Percentiles rank a stretch among this genome's conserved stretches.
phyloP scores from a whole-genome alignment of 108 stramenopile species.

The Stephanodiscus minutulus region DNA sequence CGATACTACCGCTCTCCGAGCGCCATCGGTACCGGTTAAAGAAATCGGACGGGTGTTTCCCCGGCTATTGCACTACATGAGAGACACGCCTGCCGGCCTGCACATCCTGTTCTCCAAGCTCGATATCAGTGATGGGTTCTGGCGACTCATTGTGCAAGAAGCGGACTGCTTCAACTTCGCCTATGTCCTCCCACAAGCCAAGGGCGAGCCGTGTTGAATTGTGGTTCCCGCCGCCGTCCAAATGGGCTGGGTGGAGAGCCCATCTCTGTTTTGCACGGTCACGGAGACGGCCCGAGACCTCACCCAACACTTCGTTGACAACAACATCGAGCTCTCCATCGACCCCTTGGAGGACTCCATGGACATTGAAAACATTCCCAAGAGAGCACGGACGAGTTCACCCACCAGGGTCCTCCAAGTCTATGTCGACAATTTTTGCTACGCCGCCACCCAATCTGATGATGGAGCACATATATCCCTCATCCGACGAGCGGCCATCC shows the following conservation, averaged over 20 bases:
- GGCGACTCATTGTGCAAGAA: not conserved
- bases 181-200: not conserved
- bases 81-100: not conserved
- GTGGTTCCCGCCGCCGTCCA: not conserved
- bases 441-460: not conserved
- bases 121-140: slow-evolving; percentile 1
- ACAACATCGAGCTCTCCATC: not conserved
- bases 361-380: not conserved
- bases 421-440: not conserved
- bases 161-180: not conserved
- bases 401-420: not conserved
- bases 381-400: not conserved
- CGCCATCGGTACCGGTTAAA: not conserved
- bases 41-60: not conserved
- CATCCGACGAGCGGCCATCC: not conserved
- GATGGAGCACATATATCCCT: not conserved
- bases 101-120: slow-evolving; percentile 1
- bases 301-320: not conserved
- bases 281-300: not conserved
- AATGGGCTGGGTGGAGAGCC: slow-evolving; percentile 2
- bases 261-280: not conserved
- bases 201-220: not conserved
- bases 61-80: not conserved
- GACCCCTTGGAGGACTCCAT: not conserved
- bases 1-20: not conserved